phyloP scores from a whole-genome alignment of 169 alveolate species.

The Cryptosporidium canis region DNA sequence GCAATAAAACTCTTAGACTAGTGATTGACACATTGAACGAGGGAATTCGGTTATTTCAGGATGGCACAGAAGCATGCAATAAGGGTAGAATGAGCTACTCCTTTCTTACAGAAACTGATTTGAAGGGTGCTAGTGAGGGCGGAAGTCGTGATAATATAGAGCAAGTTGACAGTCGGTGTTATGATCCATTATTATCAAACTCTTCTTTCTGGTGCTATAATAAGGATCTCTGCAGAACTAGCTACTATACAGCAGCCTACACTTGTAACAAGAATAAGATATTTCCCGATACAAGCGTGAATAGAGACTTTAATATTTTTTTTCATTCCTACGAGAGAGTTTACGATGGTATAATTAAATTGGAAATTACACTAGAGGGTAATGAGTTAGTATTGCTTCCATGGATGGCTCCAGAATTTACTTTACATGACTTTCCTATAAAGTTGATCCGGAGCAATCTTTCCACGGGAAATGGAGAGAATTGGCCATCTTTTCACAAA shows the following conservation, averaged over 20 bases:
- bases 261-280: constrained; percentile 15
- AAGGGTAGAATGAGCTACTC: not conserved
- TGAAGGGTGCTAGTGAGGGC: not conserved
- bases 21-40: constrained; percentile 56
- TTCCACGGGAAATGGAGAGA: constrained; percentile 30
- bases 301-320: not conserved
- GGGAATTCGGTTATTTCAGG: constrained; percentile 53
- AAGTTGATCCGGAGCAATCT: constrained; percentile 16
- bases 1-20: not conserved
- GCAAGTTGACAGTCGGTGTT: not conserved
- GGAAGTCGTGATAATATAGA: not conserved
- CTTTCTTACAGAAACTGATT: not conserved
- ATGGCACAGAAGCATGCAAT: constrained; percentile 48
- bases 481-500: constrained; percentile 67
- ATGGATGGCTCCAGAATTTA: constrained; percentile 28
- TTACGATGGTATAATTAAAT: constrained; percentile 40
- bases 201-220: constrained; percentile 53
- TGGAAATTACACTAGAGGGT: constrained; percentile 32
- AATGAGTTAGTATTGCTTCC: constrained; percentile 46
- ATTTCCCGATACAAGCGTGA: constrained; percentile 12
- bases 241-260: constrained; percentile 1
- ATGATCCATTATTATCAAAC: constrained; percentile 20
- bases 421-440: constrained; percentile 43
- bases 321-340: constrained; percentile 6
- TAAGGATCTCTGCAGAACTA: constrained; percentile 3